These are phyloP conservation scores for Nakazawaea ishiwadae DNA, from an alignment of 805 yeast species.

Conservation along the genomic window DNA sequence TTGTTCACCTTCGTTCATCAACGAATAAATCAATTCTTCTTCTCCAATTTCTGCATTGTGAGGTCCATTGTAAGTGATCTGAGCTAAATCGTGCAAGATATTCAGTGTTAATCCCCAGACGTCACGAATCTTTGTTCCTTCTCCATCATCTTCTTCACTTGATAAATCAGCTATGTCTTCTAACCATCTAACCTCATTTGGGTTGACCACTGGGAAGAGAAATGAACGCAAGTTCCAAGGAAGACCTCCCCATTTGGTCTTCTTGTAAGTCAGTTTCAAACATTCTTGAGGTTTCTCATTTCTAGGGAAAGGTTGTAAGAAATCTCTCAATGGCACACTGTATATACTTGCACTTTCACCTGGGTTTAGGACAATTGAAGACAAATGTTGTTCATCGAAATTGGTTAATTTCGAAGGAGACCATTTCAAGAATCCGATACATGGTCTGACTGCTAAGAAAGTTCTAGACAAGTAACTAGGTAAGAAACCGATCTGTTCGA, in stretches of 20 bases:
- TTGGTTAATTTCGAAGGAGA: constrained; percentile 21
- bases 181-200: constrained; percentile 60
- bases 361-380: constrained; percentile 51
- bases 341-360: constrained; percentile 73
- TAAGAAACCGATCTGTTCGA: constrained; percentile 57
- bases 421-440: constrained; percentile 59
- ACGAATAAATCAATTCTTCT: constrained; percentile 58
- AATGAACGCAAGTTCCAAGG: constrained; percentile 63
- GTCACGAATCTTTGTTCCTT: constrained; percentile 45
- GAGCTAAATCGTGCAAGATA: constrained; percentile 67
- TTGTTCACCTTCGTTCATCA: constrained; percentile 50
- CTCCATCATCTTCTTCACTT: constrained; percentile 48
- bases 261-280: constrained; percentile 27
- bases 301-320: constrained; percentile 32
- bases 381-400: constrained; percentile 25
- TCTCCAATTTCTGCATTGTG: constrained; percentile 44
- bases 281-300: constrained; percentile 26
- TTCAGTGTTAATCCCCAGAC: constrained; percentile 85
- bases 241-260: constrained; percentile 65
- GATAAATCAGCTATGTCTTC: constrained; percentile 55
- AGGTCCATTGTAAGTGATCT: constrained; percentile 40
- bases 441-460: constrained; percentile 77
- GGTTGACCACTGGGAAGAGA: constrained; percentile 51
- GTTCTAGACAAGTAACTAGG: constrained; percentile 85
- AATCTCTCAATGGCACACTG: constrained; percentile 64